These are phyloP conservation scores for Fusarium marasasianum DNA, from an alignment of 2,329 filamentous ascomycete genomes.

Conservation along the genomic window DNA sequence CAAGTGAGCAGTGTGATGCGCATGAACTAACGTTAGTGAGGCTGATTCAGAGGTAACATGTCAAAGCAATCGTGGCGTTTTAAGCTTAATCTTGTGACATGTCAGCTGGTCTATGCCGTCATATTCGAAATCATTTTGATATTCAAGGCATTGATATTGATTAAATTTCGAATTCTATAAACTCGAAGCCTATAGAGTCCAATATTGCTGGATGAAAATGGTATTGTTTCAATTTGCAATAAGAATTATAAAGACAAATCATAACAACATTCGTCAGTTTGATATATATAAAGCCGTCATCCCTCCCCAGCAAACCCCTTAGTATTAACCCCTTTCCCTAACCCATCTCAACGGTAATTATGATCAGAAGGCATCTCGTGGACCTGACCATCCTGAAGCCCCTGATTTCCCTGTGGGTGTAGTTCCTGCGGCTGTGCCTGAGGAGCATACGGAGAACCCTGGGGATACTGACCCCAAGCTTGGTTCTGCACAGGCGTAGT, in stretches of 20 bases:
- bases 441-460: not conserved
- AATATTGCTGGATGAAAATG: not conserved
- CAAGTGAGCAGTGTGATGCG: not conserved
- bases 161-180: rapidly evolving
- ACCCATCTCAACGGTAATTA: not conserved
- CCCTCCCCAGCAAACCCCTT: not conserved
- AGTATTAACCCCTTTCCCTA: too few relatives aligned
- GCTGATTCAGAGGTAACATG: not conserved
- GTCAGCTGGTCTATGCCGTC: rapidly evolving
- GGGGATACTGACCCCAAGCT: slow-evolving; percentile 9
- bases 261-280: not conserved
- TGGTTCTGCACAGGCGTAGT: slow-evolving; percentile 13
- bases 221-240: not conserved
- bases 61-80: not conserved
- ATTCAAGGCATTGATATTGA: not conserved
- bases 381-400: not conserved
- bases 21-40: not conserved
- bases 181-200: rapidly evolving
- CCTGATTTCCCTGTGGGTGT: not conserved
- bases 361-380: not conserved
- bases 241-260: not conserved
- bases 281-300: not conserved
- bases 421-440: not conserved
- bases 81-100: not conserved
- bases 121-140: not conserved